Base-by-base conservation (phyloP, 2,329 filamentous ascomycete genomes). In the Talaromyces islandicus region DNA sequence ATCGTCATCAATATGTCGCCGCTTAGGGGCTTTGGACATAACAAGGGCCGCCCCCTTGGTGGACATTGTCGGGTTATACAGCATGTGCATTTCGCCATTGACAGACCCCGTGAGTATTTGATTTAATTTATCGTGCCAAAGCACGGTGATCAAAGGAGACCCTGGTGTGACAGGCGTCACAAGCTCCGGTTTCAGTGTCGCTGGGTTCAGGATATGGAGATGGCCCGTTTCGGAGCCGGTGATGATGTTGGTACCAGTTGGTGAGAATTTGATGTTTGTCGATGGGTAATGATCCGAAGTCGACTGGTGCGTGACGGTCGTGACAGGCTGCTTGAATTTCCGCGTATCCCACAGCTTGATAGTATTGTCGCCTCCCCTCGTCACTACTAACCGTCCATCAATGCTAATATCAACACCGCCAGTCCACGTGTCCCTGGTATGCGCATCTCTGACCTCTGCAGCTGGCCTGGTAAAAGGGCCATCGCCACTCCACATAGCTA, bases 271-370 rank as follows among this genome's bases (percentile, higher is more conserved):
- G 70, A 99, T 96, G 70, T 92, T 96, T 57, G 87, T 89, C 62
- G 90, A 92, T 0, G 90, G 85, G 71, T 90, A 96, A 68, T 92
- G 87, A 60, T 88, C 86, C 1, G 91, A 93, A 14, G 90, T 96
- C 0, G 93, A 96, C 1, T 84, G 76, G 73, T 96, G 92, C 6
- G 87, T 79, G 17, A 91, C 85, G 1, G 87, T 90, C 54, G 91
- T 90, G 14, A 99, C 83, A 4, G 94, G 91, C 60, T 88, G 82
- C 72, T 94, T 97, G 81, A 99, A 96, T 70, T 97, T 97, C 61
- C 94, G 86, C 3, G 88, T 95, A 72, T 99, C 94, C 94, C 94
- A 99, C 1, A 97, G 82, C 77, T 97, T 97, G 75, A 99, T 93
- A 1, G 89, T 83, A 70, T 95, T 86, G 74, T 99, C 94, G 56